A percentile compares a stretch with the other conserved stretches of the same genome.
phyloP scores from a whole-genome alignment of 2,329 filamentous ascomycete species.

The Colletotrichum siamense region DNA sequence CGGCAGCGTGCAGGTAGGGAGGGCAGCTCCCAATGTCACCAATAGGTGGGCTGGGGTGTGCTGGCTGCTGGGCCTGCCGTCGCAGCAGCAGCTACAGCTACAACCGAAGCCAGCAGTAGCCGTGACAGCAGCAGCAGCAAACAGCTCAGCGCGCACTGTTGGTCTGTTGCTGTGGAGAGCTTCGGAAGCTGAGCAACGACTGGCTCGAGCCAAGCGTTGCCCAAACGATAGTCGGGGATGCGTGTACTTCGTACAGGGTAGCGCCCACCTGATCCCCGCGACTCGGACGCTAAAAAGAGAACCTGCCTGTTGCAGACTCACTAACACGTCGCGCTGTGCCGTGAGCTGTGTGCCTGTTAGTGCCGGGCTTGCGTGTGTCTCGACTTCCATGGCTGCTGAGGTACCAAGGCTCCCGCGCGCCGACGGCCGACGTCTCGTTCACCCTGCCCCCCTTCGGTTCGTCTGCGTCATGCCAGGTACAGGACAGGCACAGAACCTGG shows the following conservation, averaged over 20 bases:
- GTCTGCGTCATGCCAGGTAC: slow-evolving; percentile 20
- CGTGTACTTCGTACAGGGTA: background rate
- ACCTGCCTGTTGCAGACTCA: slow-evolving; percentile 19
- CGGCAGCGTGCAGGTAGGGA: background rate
- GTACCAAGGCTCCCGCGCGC: background rate
- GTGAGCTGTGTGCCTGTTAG: background rate
- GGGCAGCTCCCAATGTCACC: background rate
- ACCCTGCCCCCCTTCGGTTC: background rate
- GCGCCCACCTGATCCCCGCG: slow-evolving; percentile 6
- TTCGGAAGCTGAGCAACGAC: slow-evolving; percentile 4
- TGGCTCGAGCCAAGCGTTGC: slow-evolving; percentile 6
- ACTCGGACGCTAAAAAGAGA: slow-evolving; percentile 4
- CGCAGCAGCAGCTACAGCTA: background rate
- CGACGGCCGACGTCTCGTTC: background rate
- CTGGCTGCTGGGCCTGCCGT: background rate
- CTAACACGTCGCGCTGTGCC: background rate
- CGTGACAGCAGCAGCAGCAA: background rate
- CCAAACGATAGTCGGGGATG: slow-evolving; percentile 5
- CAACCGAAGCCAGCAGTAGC: background rate
- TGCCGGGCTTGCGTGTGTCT: background rate
- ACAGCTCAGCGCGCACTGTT: background rate
- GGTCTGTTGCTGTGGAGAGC: slow-evolving; percentile 19
- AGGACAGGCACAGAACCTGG: background rate
- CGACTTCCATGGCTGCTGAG: background rate
- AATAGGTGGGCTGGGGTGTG: background rate